Percentiles rank a stretch among this genome's conserved stretches.
Conservation (phyloP, 306 rosid genomes). For the Inga laurina region DNA sequence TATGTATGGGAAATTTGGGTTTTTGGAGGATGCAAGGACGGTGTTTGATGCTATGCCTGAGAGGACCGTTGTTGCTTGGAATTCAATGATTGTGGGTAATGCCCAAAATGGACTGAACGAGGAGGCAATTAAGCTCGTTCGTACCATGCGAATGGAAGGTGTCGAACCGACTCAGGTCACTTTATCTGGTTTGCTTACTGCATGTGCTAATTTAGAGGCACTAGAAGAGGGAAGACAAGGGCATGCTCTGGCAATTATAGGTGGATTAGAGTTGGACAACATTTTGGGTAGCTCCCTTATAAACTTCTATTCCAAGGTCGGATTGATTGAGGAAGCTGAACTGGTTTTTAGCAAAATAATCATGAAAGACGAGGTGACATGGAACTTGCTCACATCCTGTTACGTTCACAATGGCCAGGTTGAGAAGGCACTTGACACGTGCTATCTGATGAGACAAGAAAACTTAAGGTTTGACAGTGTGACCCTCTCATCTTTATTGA, state of each 20-base stretch:
- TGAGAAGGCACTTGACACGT: slow-evolving; percentile 59
- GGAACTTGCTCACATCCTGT: slow-evolving; percentile 80
- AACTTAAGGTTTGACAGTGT: slow-evolving; percentile 73
- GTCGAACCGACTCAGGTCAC: slow-evolving; percentile 61
- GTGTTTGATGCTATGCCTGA: slow-evolving; percentile 65
- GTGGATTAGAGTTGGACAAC: slow-evolving; percentile 57
- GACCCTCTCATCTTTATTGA: slow-evolving; percentile 63
- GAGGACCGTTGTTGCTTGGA: slow-evolving; percentile 72
- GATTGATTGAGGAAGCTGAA: slow-evolving; percentile 70
- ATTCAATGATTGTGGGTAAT: slow-evolving; percentile 62
- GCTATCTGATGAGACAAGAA: slow-evolving; percentile 52
- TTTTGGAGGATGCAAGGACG: slow-evolving; percentile 60
- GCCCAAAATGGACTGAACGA: slow-evolving; percentile 62
- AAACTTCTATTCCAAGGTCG: slow-evolving; percentile 79
- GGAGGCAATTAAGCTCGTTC: slow-evolving; percentile 62
- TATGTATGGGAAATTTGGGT: slow-evolving; percentile 90
- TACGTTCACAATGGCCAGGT: slow-evolving; percentile 55
- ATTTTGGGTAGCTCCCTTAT: slow-evolving; percentile 75
- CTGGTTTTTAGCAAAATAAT: slow-evolving; percentile 50
- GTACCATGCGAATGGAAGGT: slow-evolving; percentile 55
- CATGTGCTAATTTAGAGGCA: slow-evolving; percentile 63
- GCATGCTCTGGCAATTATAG: slow-evolving; percentile 57
- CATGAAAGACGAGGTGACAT: slow-evolving; percentile 69
- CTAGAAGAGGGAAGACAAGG: slow-evolving; percentile 74
- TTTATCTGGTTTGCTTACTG: slow-evolving; percentile 65